A percentile compares a stretch with the other conserved stretches of the same genome.
These are phyloP conservation scores for Ogataea hybrid DNA, from an alignment of 1,139 yeast species.

Conservation along the genomic window DNA sequence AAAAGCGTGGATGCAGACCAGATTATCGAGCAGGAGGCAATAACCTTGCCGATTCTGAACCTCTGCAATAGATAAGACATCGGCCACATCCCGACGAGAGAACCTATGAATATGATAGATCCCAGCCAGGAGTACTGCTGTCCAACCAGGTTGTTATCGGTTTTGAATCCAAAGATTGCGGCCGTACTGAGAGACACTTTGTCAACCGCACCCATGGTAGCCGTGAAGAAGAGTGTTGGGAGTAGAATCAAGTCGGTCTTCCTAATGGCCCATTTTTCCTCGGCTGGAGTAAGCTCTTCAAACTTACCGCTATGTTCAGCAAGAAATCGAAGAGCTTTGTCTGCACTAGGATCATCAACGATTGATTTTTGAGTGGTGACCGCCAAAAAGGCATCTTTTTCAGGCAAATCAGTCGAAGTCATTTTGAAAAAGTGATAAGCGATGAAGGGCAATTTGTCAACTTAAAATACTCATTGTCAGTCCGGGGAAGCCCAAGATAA, in stretches of 20 bases:
- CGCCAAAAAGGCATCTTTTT: neutral
- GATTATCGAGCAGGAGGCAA: slow-evolving; percentile 25
- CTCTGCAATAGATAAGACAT: slow-evolving; percentile 34
- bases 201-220: slow-evolving; percentile 48
- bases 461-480: neutral
- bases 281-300: slow-evolving; percentile 33
- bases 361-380: neutral
- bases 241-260: slow-evolving; percentile 45
- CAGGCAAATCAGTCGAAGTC: slow-evolving; percentile 4
- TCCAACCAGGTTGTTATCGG: slow-evolving; percentile 38
- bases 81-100: slow-evolving; percentile 43
- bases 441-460: neutral
- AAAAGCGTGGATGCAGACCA: slow-evolving; percentile 29
- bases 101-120: slow-evolving; percentile 46
- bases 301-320: slow-evolving; percentile 28
- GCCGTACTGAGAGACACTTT: slow-evolving; percentile 42
- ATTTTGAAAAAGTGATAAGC: neutral
- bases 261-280: slow-evolving; percentile 40
- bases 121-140: slow-evolving; percentile 48
- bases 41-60: slow-evolving; percentile 32
- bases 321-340: slow-evolving; percentile 10
- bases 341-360: neutral
- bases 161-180: slow-evolving; percentile 42
- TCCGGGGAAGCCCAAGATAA: neutral
- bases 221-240: slow-evolving; percentile 43